Percentiles rank a stretch among this genome's conserved stretches.
phyloP scores from a whole-genome alignment of 192 early-diverging fungal species.

The Dissophora globulifera region DNA sequence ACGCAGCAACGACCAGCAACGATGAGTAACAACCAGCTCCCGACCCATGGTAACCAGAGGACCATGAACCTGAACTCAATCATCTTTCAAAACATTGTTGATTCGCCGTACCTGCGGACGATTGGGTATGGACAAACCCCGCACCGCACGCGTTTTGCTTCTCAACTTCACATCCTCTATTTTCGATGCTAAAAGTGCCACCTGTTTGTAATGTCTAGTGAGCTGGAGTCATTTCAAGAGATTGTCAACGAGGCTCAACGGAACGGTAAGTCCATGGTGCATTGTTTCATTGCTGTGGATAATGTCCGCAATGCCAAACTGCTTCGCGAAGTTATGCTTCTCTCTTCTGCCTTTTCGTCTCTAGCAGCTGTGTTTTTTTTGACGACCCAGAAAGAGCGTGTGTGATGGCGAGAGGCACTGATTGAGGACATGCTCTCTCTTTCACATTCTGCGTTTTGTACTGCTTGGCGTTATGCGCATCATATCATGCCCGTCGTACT shows the following conservation, averaged over 20 bases:
- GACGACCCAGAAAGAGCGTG: no score
- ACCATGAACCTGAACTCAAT: conserved; percentile 88
- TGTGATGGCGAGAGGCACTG: no score
- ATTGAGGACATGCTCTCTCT: not conserved
- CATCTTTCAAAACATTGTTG: conserved; percentile 76
- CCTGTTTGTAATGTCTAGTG: no score
- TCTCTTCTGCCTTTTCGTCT: not conserved
- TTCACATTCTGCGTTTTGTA: not conserved
- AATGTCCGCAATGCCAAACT: not conserved
- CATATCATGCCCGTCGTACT: no score
- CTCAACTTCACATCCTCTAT: no score
- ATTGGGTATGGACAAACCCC: conserved; percentile 74
- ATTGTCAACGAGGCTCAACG: conserved; percentile 37
- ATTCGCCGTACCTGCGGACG: conserved; percentile 79
- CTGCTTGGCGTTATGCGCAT: no score
- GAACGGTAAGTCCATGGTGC: conserved; percentile 55
- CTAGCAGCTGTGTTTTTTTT: not conserved
- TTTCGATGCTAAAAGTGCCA: no score
- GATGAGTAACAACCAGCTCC: conserved; percentile 61
- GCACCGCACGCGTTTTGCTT: no score
- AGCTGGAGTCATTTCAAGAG: conserved; percentile 31
- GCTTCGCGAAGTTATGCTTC: not conserved
- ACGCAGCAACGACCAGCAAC: not conserved
- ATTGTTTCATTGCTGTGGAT: not conserved
- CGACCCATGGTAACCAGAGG: conserved; percentile 77